These are phyloP conservation scores for Hemileia vastatrix DNA, from an alignment of 1,284 basidiomycete species.

Conservation along the genomic window DNA sequence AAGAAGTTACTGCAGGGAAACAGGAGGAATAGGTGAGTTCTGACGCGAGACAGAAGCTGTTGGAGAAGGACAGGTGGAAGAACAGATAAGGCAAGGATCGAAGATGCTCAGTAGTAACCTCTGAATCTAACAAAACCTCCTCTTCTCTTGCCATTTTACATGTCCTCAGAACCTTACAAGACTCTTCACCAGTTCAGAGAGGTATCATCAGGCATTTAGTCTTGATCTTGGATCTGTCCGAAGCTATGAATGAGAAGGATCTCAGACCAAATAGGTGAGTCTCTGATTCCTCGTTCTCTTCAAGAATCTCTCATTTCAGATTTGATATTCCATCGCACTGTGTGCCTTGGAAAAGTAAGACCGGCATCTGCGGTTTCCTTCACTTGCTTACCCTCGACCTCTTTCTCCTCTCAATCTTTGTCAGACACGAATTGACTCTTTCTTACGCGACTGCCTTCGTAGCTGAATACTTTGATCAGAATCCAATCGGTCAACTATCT, in stretches of 20 bases:
- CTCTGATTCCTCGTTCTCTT: background rate
- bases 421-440: background rate
- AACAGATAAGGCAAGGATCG: background rate
- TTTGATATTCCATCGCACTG: conserved; percentile 82
- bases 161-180: conserved; percentile 50
- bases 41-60: background rate
- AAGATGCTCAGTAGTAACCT: background rate
- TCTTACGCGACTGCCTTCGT: conserved; percentile 57
- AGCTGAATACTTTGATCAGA: conserved; percentile 97
- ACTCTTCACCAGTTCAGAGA: conserved; percentile 76
- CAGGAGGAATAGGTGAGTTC: conserved; percentile 62
- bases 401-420: background rate
- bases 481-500: conserved; percentile 92
- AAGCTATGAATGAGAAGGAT: conserved; percentile 87
- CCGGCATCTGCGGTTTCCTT: conserved; percentile 45
- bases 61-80: background rate
- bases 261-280: conserved; percentile 92
- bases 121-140: background rate
- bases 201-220: conserved; percentile 93
- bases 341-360: no score
- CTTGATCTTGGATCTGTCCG: conserved; percentile 76
- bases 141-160: background rate
- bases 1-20: conserved; percentile 75
- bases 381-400: background rate
- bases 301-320: background rate